These are phyloP conservation scores for Sindora glabra DNA, from an alignment of 306 rosid species.

Conservation along the genomic window DNA sequence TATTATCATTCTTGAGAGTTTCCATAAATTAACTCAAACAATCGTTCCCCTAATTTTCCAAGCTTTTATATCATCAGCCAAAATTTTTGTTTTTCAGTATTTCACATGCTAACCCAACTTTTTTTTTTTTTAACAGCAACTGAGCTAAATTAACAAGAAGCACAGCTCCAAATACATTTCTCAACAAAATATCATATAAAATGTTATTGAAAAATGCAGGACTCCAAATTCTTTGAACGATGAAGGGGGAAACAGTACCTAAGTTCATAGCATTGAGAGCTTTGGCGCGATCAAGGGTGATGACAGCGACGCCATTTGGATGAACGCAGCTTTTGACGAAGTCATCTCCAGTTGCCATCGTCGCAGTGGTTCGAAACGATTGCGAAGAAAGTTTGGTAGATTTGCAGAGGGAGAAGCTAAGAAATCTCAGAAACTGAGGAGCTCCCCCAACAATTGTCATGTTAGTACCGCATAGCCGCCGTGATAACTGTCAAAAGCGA, in stretches of 20 bases:
- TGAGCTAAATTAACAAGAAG: background rate
- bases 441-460: slow-evolving; percentile 42
- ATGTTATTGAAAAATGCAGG: background rate
- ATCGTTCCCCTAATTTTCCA: no score
- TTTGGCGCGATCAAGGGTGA: slow-evolving; percentile 96
- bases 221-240: background rate
- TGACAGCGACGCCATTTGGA: slow-evolving; percentile 79
- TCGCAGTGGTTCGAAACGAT: slow-evolving; percentile 41
- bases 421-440: slow-evolving; percentile 10
- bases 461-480: no score
- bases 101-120: no score
- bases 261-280: slow-evolving; percentile 97
- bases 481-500: no score
- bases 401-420: slow-evolving; percentile 17
- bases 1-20: background rate
- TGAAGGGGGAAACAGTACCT: slow-evolving; percentile 30
- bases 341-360: slow-evolving; percentile 65
- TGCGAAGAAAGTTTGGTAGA: slow-evolving; percentile 9
- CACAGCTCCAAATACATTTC: background rate
- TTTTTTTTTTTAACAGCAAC: background rate
- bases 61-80: background rate
- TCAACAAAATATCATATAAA: background rate
- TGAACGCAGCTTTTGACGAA: slow-evolving; percentile 68
- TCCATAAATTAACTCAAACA: no score
- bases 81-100: no score